These are phyloP conservation scores for Gastrolobium bilobum DNA, from an alignment of 306 rosid species.

Conservation along the genomic window DNA sequence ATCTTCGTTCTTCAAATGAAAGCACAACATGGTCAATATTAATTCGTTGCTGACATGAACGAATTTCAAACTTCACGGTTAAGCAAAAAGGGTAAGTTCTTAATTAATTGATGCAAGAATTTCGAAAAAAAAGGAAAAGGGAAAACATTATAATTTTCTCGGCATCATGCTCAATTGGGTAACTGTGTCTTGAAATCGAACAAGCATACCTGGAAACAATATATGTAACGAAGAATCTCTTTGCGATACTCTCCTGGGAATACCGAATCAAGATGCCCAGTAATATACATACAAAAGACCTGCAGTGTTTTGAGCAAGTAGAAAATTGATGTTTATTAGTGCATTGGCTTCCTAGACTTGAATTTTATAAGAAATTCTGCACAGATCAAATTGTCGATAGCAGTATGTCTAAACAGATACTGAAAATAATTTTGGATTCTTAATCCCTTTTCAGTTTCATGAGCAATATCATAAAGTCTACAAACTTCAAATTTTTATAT, in stretches of 20 bases:
- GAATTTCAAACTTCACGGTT: neutral
- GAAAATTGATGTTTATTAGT: neutral
- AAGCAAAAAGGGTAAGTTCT: neutral
- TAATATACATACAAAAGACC: constrained; percentile 72
- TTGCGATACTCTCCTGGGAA: constrained; percentile 59
- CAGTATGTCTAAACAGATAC: neutral
- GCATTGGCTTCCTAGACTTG: neutral
- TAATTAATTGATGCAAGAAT: neutral
- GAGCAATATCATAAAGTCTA: neutral
- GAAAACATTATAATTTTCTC: neutral
- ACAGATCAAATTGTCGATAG: neutral
- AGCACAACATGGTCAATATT: neutral
- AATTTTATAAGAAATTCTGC: neutral
- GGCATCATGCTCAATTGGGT: neutral
- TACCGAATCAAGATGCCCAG: constrained; percentile 64
- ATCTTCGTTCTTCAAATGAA: constrained; percentile 69
- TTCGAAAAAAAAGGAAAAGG: neutral
- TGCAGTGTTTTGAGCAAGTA: constrained; percentile 37
- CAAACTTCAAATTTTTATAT: neutral
- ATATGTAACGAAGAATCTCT: constrained; percentile 79
- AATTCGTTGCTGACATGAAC: neutral
- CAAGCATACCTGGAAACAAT: constrained; percentile 67
- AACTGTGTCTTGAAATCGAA: neutral
- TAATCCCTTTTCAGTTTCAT: neutral
- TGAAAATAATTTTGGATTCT: neutral